Conservation (phyloP, 225 moss, liverwort and hornwort genomes). For the Marchantia polymorpha region DNA sequence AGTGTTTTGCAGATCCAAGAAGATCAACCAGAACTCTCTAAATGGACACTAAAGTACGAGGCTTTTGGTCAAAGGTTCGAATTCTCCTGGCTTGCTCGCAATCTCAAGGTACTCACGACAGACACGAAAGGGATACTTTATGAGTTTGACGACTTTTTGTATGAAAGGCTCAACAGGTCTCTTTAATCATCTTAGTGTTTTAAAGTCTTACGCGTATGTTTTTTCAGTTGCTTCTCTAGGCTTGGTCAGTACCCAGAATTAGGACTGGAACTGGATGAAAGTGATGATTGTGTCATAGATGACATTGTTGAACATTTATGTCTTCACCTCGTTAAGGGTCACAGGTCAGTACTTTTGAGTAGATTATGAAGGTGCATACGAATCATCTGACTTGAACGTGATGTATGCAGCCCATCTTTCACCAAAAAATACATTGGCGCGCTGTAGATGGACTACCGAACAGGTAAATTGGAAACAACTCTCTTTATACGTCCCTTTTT, state of each 20-base stretch:
- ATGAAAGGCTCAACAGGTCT: no score
- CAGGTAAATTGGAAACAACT: conserved; percentile 40
- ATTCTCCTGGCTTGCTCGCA: conserved; percentile 93
- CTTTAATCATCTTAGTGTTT: not conserved
- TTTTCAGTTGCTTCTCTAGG: no score
- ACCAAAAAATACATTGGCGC: conserved; percentile 99
- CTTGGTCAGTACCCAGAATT: no score
- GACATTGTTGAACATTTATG: not conserved
- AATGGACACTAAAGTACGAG: conserved; percentile 79
- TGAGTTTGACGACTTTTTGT: not conserved
- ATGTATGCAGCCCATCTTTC: conserved; percentile 64
- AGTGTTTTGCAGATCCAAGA: conserved; percentile 53
- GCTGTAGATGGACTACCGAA: conserved; percentile 91
- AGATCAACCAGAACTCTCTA: conserved; percentile 79
- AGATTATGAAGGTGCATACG: not conserved
- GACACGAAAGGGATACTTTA: not conserved
- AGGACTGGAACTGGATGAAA: not conserved
- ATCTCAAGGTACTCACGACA: conserved; percentile 59
- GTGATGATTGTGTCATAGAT: not conserved
- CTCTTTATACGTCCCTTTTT: not conserved
- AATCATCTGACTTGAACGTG: not conserved
- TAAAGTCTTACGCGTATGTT: no score
- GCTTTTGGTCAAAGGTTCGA: conserved; percentile 90
- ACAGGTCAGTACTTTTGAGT: not conserved
- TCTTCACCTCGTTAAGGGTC: not conserved